Base-by-base conservation (phyloP, 2,329 filamentous ascomycete species). In the Xylariales sp. region DNA sequence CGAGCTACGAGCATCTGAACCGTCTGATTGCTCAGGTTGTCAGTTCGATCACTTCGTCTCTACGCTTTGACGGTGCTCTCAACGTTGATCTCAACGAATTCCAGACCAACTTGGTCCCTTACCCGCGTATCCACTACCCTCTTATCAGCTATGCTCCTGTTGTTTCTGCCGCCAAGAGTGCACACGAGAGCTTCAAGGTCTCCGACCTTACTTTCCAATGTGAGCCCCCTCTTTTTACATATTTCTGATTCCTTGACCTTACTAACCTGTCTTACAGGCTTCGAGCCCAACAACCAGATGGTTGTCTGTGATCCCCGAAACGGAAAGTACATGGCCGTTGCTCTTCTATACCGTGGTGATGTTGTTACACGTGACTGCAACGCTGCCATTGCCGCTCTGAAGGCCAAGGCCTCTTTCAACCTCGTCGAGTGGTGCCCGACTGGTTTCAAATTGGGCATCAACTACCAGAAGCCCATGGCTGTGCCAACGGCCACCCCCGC, bases 161-260 rank as follows among this genome's bases (percentile, higher is more conserved):
- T 74, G 85, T 92, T 71, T 91, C 89, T 28, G 88, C 89, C 67
- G 85, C 87, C 83, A 93, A 92, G 87, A 93, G 91, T 81, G 88
- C 90, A 55, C 93, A 96, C 78, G 93, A 96, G 85, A 93, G 91
- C 84, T 94, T 94, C 89, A 93, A 93, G 85, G 90, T 94, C 63
- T 87, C 89, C 70, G 93, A 96, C 73, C 82, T 92, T 71, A 92
- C 90, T 77, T 89, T 91, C 83, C 89, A 91, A 80, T 91, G 90
- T 91, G 84, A 78, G 87, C 82, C 12, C 9, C 1, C 34, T 23
- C 6, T 10, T 50, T 83, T 16, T 4, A 0, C 30, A 43, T 5
- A 36, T 6, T 46, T 34, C 34, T 61, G 30, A 30, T 53, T 39
- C 14, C 28, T 53, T 14, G 34, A 18, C 50, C 30, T 34, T 60